Evolutionary conservation across 2,329 filamentous ascomycete species (phyloP).

Genomic region (Lecanicillium sp.): DNA sequence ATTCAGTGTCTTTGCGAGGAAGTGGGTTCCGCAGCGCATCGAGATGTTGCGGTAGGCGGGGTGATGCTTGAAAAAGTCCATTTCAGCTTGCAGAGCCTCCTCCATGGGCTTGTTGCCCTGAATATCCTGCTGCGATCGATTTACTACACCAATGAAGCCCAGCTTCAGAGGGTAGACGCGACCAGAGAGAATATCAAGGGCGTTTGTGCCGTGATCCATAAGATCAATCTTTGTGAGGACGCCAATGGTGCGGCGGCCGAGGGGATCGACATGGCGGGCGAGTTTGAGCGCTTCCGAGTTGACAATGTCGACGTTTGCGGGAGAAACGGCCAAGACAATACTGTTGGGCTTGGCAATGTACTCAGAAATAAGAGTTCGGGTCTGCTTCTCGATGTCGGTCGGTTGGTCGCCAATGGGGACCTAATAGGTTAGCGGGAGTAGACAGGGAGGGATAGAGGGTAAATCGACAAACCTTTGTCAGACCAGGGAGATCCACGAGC

Average conservation of each 20-base stretch:
- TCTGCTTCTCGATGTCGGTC: slow-evolving; percentile 97
- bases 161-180: slow-evolving; percentile 94
- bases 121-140: slow-evolving; percentile 96
- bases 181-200: slow-evolving; percentile 93
- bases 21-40: slow-evolving; percentile 85
- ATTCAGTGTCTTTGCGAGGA: slow-evolving; percentile 88
- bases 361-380: slow-evolving; percentile 88
- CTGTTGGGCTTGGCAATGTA: slow-evolving; percentile 99
- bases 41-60: slow-evolving; percentile 97
- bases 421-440: slow-evolving; percentile 28
- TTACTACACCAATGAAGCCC: slow-evolving; percentile 96
- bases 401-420: slow-evolving; percentile 97
- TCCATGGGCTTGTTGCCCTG: slow-evolving; percentile 91
- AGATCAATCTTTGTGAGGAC: slow-evolving; percentile 95
- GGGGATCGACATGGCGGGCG: slow-evolving; percentile 89
- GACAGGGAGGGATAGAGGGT: slow-evolving; percentile 1
- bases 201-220: slow-evolving; percentile 98
- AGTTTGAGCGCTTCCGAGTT: slow-evolving; percentile 97
- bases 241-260: slow-evolving; percentile 90
- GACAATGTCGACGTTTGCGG: slow-evolving; percentile 95
- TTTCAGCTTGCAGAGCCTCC: slow-evolving; percentile 80
- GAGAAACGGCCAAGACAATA: slow-evolving; percentile 92
- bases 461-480: slow-evolving; percentile 67
- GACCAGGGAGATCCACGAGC: slow-evolving; percentile 85
- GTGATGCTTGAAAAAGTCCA: slow-evolving; percentile 95